Evolutionary conservation across 2,329 filamentous ascomycete species (phyloP), one percentile per base, ranked within the genome.

Genomic region (Cladophialophora exuberans): DNA sequence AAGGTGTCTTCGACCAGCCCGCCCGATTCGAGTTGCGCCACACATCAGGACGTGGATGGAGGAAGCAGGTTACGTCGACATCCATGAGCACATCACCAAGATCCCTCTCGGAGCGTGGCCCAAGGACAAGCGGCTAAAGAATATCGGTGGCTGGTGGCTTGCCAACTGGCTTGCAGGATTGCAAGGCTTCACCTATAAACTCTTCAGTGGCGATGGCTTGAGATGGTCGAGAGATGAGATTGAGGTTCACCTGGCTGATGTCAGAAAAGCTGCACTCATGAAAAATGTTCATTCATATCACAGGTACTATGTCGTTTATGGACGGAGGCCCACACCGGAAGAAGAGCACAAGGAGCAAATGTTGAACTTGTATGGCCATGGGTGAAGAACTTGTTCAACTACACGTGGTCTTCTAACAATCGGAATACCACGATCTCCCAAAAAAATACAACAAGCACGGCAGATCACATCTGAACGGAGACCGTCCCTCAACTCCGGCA

Each of bases 11-110:
- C 62, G 72, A 69, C 62, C 78, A 64, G 56, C 72, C 31, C 68
- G 75, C 51, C 72, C 83, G 56, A 72, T 81, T 52, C 73, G 79
- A 3, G 73, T 83, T 23, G 80, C 79, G 0, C 76, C 82, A 35
- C 75, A 79, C 38, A 65, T 83, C 28, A 79, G 80, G 55, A 71
- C 66, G 3, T 82, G 76, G 73, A 80, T 85, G 69, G 72, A 76
- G 64, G 76, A 79, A 23, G 76, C 80, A 1, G 83, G 83, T 0
- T 85, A 83, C 54, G 73, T 79, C 2, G 79, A 85, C 51, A 76
- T 86, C 9, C 71, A 79, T 42, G 77, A 82, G 59, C 72, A 74
- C 28, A 65, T 79, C 11, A 75, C 73, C 60, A 83, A 81, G 66
- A 72, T 85, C 5, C 79, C 80, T 0, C 70, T 77, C 25, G 80